Evolutionary conservation across 805 yeast species (phyloP).

Genomic region (Clavispora santaluciae): DNA sequence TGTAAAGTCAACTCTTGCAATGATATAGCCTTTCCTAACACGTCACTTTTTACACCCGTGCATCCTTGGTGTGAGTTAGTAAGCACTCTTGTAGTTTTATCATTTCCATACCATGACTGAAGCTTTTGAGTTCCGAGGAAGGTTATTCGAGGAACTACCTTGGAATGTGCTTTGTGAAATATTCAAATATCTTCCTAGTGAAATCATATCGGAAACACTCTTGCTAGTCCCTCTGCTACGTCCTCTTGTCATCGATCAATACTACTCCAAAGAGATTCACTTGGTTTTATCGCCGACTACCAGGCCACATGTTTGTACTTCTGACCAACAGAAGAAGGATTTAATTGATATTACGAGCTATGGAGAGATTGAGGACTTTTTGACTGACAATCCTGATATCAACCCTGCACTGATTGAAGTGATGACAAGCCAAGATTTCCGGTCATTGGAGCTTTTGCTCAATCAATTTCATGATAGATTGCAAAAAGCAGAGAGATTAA

Average conservation of each 20-base stretch:
- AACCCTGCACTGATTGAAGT: slow-evolving; percentile 24
- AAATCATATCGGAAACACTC: slow-evolving; percentile 8
- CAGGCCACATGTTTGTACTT: slow-evolving; percentile 16
- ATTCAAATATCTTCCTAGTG: slow-evolving; percentile 6
- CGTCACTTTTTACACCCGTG: too few relatives aligned
- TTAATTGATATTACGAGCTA: slow-evolving; percentile 19
- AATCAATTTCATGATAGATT: slow-evolving; percentile 16
- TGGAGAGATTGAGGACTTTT: slow-evolving; percentile 30
- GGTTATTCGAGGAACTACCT: slow-evolving; percentile 6
- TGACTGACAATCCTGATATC: slow-evolving; percentile 24
- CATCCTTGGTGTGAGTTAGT: not conserved
- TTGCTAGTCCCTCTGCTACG: slow-evolving; percentile 17
- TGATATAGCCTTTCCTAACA: too few relatives aligned
- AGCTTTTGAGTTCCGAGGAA: not conserved
- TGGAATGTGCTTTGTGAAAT: slow-evolving; percentile 10
- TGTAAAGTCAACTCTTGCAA: too few relatives aligned
- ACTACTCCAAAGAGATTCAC: slow-evolving; percentile 29
- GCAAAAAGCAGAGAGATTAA: slow-evolving; percentile 14
- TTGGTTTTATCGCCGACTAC: slow-evolving; percentile 28
- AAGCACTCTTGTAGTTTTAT: not conserved
- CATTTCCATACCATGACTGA: not conserved
- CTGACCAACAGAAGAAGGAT: slow-evolving; percentile 7
- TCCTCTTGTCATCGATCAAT: slow-evolving; percentile 20
- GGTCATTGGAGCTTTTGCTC: slow-evolving; percentile 23
- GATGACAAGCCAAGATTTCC: slow-evolving; percentile 28